These are phyloP conservation scores for Sporobolus alterniflorus DNA, from an alignment of 202 grass and related monocot genomes.

Conservation along the genomic window DNA sequence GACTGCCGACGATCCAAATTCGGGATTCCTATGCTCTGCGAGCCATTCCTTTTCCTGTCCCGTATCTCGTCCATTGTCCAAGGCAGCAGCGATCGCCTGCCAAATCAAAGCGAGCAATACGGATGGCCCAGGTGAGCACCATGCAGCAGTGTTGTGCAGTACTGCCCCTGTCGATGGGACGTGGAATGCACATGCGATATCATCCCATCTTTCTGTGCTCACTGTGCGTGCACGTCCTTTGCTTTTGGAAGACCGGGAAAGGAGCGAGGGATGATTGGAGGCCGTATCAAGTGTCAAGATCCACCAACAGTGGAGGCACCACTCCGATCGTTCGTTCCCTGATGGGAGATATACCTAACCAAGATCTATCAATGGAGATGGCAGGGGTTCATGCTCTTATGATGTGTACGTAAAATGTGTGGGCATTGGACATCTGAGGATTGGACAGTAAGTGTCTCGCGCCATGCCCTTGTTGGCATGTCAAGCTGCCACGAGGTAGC, in stretches of 20 bases:
- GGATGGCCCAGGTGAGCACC: too few species aligned
- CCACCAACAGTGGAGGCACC: conserved; percentile 43
- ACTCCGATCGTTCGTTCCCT: conserved; percentile 9
- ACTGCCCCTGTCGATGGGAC: neutral
- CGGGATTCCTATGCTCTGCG: conserved; percentile 35
- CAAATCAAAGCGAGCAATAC: too few species aligned
- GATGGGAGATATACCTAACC: conserved; percentile 38
- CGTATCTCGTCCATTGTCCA: too few species aligned
- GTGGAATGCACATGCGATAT: conserved; percentile 37
- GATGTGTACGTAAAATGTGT: too few species aligned
- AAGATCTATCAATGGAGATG: too few species aligned
- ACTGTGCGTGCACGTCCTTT: neutral
- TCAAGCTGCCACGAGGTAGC: neutral
- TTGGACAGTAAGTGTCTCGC: too few species aligned
- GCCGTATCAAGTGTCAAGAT: neutral
- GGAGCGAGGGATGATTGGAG: neutral
- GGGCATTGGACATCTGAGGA: too few species aligned
- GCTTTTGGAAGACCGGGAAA: neutral
- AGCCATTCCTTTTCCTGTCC: conserved; percentile 35
- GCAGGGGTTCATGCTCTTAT: too few species aligned
- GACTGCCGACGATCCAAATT: too few species aligned
- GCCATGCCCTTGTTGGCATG: too few species aligned
- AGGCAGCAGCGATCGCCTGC: too few species aligned
- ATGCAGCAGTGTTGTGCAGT: too few species aligned
- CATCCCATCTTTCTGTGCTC: conserved; percentile 3